Conservation (phyloP, 805 yeast species). For the Aciculoconidium aculeatum region DNA sequence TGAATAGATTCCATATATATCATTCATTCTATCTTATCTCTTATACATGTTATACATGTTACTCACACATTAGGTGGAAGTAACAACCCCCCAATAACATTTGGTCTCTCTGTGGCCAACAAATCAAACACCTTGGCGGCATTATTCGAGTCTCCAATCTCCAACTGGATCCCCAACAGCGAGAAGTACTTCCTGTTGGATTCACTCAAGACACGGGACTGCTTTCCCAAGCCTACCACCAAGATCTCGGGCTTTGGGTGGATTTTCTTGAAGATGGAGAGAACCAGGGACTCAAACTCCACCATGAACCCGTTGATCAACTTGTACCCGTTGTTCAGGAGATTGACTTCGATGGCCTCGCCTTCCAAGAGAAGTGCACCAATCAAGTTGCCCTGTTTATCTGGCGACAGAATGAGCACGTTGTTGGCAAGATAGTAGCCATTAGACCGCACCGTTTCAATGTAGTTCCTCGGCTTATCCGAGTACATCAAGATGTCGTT, state of each 20-base stretch:
- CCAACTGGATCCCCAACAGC: conserved; percentile 62
- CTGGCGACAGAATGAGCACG: conserved; percentile 40
- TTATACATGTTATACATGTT: too few species aligned
- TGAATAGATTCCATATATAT: too few species aligned
- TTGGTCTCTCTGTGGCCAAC: conserved; percentile 74
- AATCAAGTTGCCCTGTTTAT: conserved; percentile 28
- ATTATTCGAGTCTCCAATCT: conserved; percentile 55
- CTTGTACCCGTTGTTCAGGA: conserved; percentile 42
- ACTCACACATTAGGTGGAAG: conserved; percentile 58
- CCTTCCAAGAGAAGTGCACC: conserved; percentile 49
- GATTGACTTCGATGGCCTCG: conserved; percentile 57
- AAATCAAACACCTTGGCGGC: conserved; percentile 70
- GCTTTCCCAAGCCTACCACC: conserved; percentile 65
- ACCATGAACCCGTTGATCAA: conserved; percentile 46
- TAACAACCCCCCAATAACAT: conserved; percentile 65
- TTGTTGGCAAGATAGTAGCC: conserved; percentile 58
- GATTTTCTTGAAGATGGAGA: conserved; percentile 46
- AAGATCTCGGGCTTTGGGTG: conserved; percentile 76
- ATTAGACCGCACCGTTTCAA: conserved; percentile 41
- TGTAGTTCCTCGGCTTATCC: conserved; percentile 37
- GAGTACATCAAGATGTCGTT: conserved; percentile 40
- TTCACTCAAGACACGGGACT: conserved; percentile 59
- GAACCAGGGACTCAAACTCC: conserved; percentile 38
- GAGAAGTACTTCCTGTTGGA: conserved; percentile 44
- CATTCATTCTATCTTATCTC: too few species aligned